Evolutionary conservation across 345 rosid species (phyloP).

Genomic region (Eucalyptus pauciflora): DNA sequence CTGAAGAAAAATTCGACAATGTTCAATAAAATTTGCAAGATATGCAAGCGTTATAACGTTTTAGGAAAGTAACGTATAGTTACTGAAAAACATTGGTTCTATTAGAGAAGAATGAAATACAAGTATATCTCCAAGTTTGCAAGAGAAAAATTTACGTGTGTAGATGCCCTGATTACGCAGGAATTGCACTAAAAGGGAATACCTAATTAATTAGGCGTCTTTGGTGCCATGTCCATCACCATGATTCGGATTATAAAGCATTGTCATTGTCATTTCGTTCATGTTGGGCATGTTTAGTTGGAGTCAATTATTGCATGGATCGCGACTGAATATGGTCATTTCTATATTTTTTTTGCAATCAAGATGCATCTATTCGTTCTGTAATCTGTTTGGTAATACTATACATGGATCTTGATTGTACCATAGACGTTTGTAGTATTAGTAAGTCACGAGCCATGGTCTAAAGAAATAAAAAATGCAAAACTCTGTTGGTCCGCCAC

Average conservation of each 20-base stretch:
- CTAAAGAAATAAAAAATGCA: background rate
- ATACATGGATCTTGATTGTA: too few species aligned
- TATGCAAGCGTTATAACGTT: background rate
- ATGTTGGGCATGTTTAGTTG: background rate
- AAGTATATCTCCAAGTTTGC: background rate
- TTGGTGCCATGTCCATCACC: background rate
- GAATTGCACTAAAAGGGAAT: too few species aligned
- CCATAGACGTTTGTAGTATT: background rate
- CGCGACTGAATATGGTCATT: background rate
- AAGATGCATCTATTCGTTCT: background rate
- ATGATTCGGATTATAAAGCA: background rate
- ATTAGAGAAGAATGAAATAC: too few species aligned
- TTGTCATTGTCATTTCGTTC: background rate
- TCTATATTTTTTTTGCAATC: background rate
- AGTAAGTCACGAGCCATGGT: background rate
- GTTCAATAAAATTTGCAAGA: background rate
- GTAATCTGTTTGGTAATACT: too few species aligned
- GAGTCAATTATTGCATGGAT: background rate
- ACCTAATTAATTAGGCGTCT: accelerated
- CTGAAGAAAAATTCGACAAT: background rate
- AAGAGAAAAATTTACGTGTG: too few species aligned
- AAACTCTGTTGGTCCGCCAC: background rate
- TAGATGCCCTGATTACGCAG: too few species aligned
- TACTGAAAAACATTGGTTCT: background rate
- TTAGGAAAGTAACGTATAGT: background rate